Conservation (phyloP, 2,329 filamentous ascomycete species). For the Aspergillus bombycis region DNA sequence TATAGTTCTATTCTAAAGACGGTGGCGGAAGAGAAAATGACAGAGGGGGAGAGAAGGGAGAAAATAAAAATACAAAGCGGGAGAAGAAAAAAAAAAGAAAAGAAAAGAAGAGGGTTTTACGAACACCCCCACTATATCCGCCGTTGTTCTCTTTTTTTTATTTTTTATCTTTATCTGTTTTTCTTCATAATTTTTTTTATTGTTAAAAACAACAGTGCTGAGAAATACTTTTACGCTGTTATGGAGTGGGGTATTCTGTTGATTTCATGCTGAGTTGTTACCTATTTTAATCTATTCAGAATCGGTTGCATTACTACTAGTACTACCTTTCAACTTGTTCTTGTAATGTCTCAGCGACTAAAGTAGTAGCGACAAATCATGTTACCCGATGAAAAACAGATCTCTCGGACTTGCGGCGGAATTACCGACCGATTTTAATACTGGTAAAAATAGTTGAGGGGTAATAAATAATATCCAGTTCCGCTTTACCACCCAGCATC, state of each 20-base stretch:
- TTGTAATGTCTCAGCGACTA: neutral
- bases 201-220: neutral
- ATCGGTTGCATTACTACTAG: neutral
- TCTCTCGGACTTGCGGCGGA: slow-evolving; percentile 2
- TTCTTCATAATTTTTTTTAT: neutral
- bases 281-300: neutral
- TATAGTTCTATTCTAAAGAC: neutral
- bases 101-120: neutral
- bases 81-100: no score
- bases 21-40: neutral
- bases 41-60: neutral
- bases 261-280: neutral
- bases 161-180: neutral
- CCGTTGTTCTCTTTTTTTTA: neutral
- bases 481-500: neutral
- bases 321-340: neutral
- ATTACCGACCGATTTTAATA: neutral
- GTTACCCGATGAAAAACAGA: neutral
- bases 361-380: slow-evolving; percentile 1
- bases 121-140: neutral
- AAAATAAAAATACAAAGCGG: neutral
- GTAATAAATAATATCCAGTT: neutral
- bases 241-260: neutral
- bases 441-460: neutral
- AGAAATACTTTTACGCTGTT: neutral